Percentiles rank a stretch among this genome's conserved stretches.
phyloP scores from a whole-genome alignment of 2,329 filamentous ascomycete species.

The Aureobasidium sp. region DNA sequence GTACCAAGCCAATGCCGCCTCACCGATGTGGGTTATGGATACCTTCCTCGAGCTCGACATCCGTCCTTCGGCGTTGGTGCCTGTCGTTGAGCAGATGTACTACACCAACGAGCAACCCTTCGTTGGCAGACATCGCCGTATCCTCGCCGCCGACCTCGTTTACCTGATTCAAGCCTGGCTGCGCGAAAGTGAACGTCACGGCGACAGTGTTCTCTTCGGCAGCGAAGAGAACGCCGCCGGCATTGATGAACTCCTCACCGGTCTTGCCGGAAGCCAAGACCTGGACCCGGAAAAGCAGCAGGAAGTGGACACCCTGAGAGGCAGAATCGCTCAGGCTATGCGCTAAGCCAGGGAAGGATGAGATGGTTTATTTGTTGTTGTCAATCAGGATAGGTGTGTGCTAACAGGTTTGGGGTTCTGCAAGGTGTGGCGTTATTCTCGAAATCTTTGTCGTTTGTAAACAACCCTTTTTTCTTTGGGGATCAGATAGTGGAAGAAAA shows the following conservation, averaged over 20 bases:
- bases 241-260: constrained; percentile 24
- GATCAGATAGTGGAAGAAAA: neutral
- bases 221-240: constrained; percentile 48
- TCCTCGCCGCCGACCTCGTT: constrained; percentile 53
- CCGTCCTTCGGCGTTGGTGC: constrained; percentile 51
- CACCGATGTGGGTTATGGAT: constrained; percentile 53
- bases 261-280: constrained; percentile 19
- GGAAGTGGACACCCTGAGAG: constrained; percentile 1
- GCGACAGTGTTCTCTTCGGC: constrained; percentile 47
- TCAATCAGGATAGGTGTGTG: neutral
- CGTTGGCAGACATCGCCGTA: constrained; percentile 43
- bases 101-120: constrained; percentile 60
- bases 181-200: constrained; percentile 44
- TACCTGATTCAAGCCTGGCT: constrained; percentile 55
- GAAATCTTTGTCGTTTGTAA: neutral
- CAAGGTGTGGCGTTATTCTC: neutral
- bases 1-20: constrained; percentile 38
- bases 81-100: constrained; percentile 56
- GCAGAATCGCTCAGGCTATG: constrained; percentile 3
- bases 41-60: constrained; percentile 56
- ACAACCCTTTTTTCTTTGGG: neutral
- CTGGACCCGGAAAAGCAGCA: constrained; percentile 15
- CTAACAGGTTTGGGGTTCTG: neutral
- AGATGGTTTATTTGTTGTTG: neutral
- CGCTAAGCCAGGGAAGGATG: neutral